Evolutionary conservation across 805 yeast species (phyloP).

Genomic region (Candida stauntonica): DNA sequence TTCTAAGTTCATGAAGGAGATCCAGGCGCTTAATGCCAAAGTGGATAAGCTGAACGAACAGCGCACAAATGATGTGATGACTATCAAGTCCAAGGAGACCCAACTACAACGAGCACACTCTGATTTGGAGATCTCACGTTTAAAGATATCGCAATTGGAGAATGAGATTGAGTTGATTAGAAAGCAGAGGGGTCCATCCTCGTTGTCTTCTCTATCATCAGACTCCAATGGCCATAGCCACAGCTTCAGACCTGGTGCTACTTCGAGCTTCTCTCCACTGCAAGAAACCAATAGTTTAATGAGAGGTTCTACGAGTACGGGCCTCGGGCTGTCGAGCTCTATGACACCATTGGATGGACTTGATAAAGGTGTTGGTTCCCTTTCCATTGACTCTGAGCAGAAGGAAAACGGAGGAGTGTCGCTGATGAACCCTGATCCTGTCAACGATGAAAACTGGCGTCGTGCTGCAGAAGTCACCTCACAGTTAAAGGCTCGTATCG

Average conservation of each 20-base stretch:
- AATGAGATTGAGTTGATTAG: slow-evolving; percentile 37
- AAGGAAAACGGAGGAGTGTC: slow-evolving; percentile 19
- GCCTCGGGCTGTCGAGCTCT: not conserved
- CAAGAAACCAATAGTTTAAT: slow-evolving; percentile 16
- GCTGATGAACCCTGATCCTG: slow-evolving; percentile 12
- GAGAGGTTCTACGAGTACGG: not conserved
- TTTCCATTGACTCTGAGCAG: slow-evolving; percentile 27
- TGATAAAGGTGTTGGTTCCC: slow-evolving; percentile 26
- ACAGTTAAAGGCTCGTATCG: slow-evolving; percentile 81
- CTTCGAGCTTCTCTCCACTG: slow-evolving; percentile 7
- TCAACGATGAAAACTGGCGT: slow-evolving; percentile 73
- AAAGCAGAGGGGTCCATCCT: slow-evolving; percentile 25
- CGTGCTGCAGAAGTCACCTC: slow-evolving; percentile 88
- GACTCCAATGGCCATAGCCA: no score
- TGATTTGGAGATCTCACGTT: slow-evolving; percentile 56
- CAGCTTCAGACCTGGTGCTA: slow-evolving; percentile 7
- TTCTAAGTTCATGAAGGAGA: slow-evolving; percentile 26
- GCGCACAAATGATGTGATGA: slow-evolving; percentile 44
- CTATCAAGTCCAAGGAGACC: slow-evolving; percentile 63
- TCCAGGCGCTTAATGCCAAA: slow-evolving; percentile 20
- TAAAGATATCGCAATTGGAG: slow-evolving; percentile 51
- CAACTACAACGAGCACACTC: slow-evolving; percentile 56
- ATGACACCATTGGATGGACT: slow-evolving; percentile 17
- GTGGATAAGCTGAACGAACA: slow-evolving; percentile 45
- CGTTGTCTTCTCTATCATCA: no score